Conservation (phyloP, 345 rosid species). For the Fremontodendron californicum region DNA sequence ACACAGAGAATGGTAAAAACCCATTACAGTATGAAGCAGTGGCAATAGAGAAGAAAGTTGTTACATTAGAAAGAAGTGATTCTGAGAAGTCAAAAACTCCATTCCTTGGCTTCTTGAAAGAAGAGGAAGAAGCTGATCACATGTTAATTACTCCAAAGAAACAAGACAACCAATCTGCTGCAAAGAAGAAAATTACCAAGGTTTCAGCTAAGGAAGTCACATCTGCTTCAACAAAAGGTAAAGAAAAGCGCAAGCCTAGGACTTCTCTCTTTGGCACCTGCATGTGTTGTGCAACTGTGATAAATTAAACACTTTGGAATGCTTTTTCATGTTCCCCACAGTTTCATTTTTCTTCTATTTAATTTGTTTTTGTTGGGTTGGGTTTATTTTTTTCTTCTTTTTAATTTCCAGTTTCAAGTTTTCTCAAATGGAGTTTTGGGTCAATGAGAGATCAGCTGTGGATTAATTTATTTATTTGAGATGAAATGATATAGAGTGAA, state of each 20-base stretch:
- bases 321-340: not conserved
- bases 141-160: constrained; percentile 16
- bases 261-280: constrained; percentile 66
- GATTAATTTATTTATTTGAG: constrained; percentile 7
- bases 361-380: constrained; percentile 9
- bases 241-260: constrained; percentile 49
- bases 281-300: constrained; percentile 62
- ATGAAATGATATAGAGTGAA: constrained; percentile 12
- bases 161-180: constrained; percentile 26
- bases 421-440: constrained; percentile 15
- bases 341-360: not conserved
- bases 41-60: constrained; percentile 43
- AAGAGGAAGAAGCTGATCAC: constrained; percentile 27
- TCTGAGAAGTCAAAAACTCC: constrained; percentile 42
- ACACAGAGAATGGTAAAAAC: constrained; percentile 10
- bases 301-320: constrained; percentile 29
- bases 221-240: constrained; percentile 29
- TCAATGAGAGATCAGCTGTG: constrained; percentile 11
- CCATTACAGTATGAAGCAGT: constrained; percentile 6
- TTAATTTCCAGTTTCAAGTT: constrained; percentile 2
- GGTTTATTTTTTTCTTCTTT: not conserved
- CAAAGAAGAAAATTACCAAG: constrained; percentile 28
- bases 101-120: constrained; percentile 28
- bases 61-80: constrained; percentile 45
- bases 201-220: constrained; percentile 27